Conservation (phyloP, 257 asterid genomes). For the Eucommia ulmoides region DNA sequence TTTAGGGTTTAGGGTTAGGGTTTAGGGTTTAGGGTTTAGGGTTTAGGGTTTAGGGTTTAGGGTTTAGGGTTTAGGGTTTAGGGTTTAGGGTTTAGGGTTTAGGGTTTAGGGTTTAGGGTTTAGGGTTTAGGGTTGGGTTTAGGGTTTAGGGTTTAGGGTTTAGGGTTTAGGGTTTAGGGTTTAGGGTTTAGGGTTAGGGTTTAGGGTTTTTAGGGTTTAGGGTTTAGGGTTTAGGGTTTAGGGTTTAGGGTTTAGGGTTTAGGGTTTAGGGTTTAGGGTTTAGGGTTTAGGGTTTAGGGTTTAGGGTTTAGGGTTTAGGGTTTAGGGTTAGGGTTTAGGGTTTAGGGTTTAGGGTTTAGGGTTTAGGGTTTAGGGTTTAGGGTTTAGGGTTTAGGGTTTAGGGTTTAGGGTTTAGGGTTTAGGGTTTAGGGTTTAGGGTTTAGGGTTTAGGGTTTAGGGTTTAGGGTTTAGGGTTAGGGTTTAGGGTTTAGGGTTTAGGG, state of each 20-base stretch:
- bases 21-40: constrained; percentile 1
- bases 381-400: neutral
- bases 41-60: neutral
- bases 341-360: neutral
- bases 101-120: neutral
- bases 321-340: neutral
- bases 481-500: too few species aligned
- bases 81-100: constrained; percentile 1
- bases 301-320: neutral
- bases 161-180: neutral
- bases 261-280: neutral
- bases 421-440: neutral
- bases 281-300: neutral
- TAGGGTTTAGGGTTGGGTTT: constrained; percentile 1
- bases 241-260: neutral
- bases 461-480: too few species aligned
- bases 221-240: constrained; percentile 1
- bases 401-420: neutral
- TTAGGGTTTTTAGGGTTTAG: too few species aligned
- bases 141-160: constrained; percentile 1
- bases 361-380: neutral
- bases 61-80: neutral
- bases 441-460: too few species aligned
- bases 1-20: neutral
- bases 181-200: neutral